Conservation (phyloP, 31 red algal genomes). For the Odonthalia washingtoniensis region DNA sequence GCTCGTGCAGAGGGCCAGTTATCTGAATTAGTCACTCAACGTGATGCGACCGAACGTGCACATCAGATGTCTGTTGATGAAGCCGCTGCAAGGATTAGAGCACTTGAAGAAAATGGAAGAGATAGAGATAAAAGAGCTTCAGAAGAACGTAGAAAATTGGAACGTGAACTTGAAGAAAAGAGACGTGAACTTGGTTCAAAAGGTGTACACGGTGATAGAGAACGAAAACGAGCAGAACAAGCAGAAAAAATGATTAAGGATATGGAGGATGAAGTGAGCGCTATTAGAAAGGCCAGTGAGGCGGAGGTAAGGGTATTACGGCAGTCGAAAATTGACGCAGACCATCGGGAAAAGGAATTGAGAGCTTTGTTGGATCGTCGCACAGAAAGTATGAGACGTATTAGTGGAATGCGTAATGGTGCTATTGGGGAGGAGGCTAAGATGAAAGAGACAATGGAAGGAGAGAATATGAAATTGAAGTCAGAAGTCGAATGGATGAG, state of each 20-base stretch:
- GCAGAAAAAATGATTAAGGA: too few relatives aligned
- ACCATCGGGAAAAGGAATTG: too few relatives aligned
- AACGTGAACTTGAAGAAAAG: background rate
- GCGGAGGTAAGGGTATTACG: too few relatives aligned
- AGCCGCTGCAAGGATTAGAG: constrained; percentile 24
- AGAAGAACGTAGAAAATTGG: constrained; percentile 4
- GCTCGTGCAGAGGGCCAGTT: constrained; percentile 43
- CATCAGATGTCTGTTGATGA: constrained; percentile 27
- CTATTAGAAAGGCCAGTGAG: too few relatives aligned
- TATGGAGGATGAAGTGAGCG: too few relatives aligned
- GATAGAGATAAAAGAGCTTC: background rate
- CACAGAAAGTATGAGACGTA: too few relatives aligned
- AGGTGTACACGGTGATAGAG: too few relatives aligned
- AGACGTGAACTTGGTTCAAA: constrained; percentile 16
- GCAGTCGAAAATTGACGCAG: too few relatives aligned
- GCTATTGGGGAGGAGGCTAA: too few relatives aligned
- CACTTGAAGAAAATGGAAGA: background rate
- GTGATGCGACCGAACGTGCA: background rate
- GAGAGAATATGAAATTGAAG: background rate
- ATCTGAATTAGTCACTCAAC: background rate
- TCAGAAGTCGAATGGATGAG: background rate
- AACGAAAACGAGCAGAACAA: too few relatives aligned
- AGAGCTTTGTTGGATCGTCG: too few relatives aligned
- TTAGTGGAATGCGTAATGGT: too few relatives aligned
- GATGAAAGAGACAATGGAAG: background rate